Evolutionary conservation across 2,329 filamentous ascomycete genomes (phyloP), one percentile per base, ranked within the genome.

Genomic region (Nannizzia gypsea): DNA sequence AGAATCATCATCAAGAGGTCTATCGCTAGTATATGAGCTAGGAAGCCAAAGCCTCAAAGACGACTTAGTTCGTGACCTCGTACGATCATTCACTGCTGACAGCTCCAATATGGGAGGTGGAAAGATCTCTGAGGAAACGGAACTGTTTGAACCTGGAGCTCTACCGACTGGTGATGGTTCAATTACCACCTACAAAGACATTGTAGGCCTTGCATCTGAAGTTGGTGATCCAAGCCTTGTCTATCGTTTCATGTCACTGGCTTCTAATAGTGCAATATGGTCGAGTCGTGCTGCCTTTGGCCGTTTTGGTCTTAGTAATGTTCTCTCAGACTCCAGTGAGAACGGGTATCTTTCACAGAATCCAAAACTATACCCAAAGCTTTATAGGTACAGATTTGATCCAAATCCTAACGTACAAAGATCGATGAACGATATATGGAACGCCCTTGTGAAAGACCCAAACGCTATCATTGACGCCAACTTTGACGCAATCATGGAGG

Each of bases 361-460:
- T 67, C 90, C 91, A 0, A 96, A 95, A 71, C 82, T 99, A 15
- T 97, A 96, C 67, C 90, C 91, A 0, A 97, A 96, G 74, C 82
- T 99, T 1, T 99, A 87, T 73, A 83, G 93, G 55, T 99, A 97
- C 73, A 82, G 90, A 56, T 97, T 97, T 63, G 93, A 99, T 71
- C 93, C 93, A 0, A 97, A 96, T 69, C 81, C 85, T 1, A 96
- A 95, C 64, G 93, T 97, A 11, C 89, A 92, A 70, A 82, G 85
- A 55, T 96, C 92, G 0, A 99, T 99, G 93, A 91, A 95, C 60
- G 90, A 95, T 63, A 97, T 99, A 65, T 99, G 93, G 93, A 91
- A 88, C 67, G 87, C 92, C 0, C 76, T 99, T n/a, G 90, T 97
- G 59, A 95, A 95, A 69, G 90, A 97, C 66, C 83, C 89, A 1